phyloP scores from a whole-genome alignment of 441 rosid species.

The Brassica balearica region DNA sequence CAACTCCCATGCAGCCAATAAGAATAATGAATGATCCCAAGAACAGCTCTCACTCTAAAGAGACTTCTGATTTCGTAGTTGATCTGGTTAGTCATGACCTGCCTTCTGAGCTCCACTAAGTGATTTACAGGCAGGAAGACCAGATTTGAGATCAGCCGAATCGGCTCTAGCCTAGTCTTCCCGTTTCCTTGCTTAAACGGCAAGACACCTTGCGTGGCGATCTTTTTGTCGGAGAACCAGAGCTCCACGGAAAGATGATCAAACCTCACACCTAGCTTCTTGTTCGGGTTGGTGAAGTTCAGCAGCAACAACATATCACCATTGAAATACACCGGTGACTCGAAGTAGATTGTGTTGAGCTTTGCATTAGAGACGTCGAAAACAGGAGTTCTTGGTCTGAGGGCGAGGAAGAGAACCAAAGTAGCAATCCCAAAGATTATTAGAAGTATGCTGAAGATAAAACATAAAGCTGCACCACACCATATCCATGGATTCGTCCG shows the following conservation, averaged over 20 bases:
- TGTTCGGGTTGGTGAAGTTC: slow-evolving; percentile 81
- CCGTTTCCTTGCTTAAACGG: slow-evolving; percentile 70
- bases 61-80: slow-evolving; percentile 64
- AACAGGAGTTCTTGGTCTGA: slow-evolving; percentile 70
- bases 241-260: slow-evolving; percentile 65
- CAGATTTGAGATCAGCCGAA: slow-evolving; percentile 77
- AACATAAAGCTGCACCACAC: slow-evolving; percentile 76
- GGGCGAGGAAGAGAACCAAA: slow-evolving; percentile 59
- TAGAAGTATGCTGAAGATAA: slow-evolving; percentile 71
- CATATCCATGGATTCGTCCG: slow-evolving; percentile 69
- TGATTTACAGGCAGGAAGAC: slow-evolving; percentile 71
- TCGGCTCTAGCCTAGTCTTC: slow-evolving; percentile 56
- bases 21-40: slow-evolving; percentile 74
- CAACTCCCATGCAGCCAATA: slow-evolving; percentile 81
- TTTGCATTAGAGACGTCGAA: slow-evolving; percentile 80
- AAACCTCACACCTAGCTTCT: slow-evolving; percentile 65
- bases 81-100: slow-evolving; percentile 65
- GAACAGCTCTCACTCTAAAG: slow-evolving; percentile 67
- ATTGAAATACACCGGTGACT: slow-evolving; percentile 75
- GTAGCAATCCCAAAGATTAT: slow-evolving; percentile 84
- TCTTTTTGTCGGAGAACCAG: slow-evolving; percentile 60
- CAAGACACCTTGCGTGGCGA: slow-evolving; percentile 65
- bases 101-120: slow-evolving; percentile 66
- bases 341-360: slow-evolving; percentile 76
- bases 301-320: slow-evolving; percentile 71